Evolutionary conservation across 768 basidiomycete genomes (phyloP), one percentile per base, ranked within the genome.

Genomic region (Rhodotorula kratochvilovae): DNA sequence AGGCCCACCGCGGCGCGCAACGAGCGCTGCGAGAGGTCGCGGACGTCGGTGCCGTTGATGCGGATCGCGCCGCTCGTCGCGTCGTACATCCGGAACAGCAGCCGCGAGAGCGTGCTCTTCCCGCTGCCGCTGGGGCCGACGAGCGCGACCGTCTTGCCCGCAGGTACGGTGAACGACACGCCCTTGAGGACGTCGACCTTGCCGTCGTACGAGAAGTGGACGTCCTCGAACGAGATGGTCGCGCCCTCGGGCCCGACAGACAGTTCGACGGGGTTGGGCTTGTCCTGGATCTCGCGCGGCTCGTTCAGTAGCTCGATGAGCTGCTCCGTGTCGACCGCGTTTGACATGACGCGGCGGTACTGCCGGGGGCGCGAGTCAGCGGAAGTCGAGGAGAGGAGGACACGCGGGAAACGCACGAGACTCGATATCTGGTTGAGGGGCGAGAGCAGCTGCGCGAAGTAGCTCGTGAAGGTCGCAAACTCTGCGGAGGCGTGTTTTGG

Each of bases 161-260:
- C 90, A 0, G 90, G 90, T 29, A 97, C 88, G 76, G 86, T 89
- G 84, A 97, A 97, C 3, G 89, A 90, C 50, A 97, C 85, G 42
- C 86, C 86, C 70, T 87, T 85, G 25, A 97, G 83, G 0, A 89
- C 71, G 84, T 85, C 76, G 33, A 79, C 74, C 64, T 81, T 80
- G 57, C 80, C 79, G 68, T 77, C 76, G 80, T 96, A 95, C 7
- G 90, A 89, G 81, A 97, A 93, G 75, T 80, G 84, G 74, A 95
- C 94, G 76, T 95, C 87, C 36, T 91, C 89, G 79, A 98, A 96
- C 78, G 91, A 91, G 77, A 97, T 89, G 79, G 89, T 87, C 7
- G 92, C 88, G 62, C 87, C 84, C 27, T 85, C 81, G 56, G 88
- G 48, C 82, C 55, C 42, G 57, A 75, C 56, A 33, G 25, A 33